These are phyloP conservation scores for Aspergillus sp. DNA, from an alignment of 2,329 filamentous ascomycete species.

Conservation along the genomic window DNA sequence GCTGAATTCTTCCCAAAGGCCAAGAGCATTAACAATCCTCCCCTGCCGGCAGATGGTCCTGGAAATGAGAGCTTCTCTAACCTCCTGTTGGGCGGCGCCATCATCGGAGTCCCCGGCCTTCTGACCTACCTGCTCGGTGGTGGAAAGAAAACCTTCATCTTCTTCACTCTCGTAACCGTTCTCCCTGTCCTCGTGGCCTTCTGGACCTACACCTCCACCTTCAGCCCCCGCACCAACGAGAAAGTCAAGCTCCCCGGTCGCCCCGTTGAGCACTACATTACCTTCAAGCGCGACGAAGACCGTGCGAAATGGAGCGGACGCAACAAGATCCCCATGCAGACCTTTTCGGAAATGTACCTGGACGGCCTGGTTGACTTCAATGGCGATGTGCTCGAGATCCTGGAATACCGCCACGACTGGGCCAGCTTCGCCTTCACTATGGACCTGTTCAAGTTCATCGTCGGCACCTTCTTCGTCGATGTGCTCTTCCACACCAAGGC, in stretches of 20 bases:
- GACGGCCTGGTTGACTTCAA: constrained; percentile 38
- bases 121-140: constrained; percentile 22
- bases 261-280: constrained; percentile 30
- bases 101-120: constrained; percentile 26
- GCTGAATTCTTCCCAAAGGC: constrained; percentile 20
- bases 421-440: constrained; percentile 34
- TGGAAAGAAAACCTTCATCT: constrained; percentile 19
- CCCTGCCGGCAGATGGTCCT: constrained; percentile 26
- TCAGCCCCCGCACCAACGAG: constrained; percentile 23
- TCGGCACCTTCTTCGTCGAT: constrained; percentile 32
- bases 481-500: constrained; percentile 32
- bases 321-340: constrained; percentile 32
- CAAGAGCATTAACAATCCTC: constrained; percentile 29
- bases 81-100: constrained; percentile 17
- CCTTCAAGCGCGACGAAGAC: constrained; percentile 31
- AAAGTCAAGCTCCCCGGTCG: constrained; percentile 29
- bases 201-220: constrained; percentile 24
- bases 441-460: constrained; percentile 33
- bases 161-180: constrained; percentile 19
- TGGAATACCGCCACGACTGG: constrained; percentile 41
- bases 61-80: constrained; percentile 34
- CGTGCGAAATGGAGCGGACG: constrained; percentile 25
- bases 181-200: constrained; percentile 25
- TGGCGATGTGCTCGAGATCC: constrained; percentile 34
- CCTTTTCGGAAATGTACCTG: constrained; percentile 35